Base-by-base conservation (phyloP, 1,139 yeast species). In the Sugiyamaella sp. region DNA sequence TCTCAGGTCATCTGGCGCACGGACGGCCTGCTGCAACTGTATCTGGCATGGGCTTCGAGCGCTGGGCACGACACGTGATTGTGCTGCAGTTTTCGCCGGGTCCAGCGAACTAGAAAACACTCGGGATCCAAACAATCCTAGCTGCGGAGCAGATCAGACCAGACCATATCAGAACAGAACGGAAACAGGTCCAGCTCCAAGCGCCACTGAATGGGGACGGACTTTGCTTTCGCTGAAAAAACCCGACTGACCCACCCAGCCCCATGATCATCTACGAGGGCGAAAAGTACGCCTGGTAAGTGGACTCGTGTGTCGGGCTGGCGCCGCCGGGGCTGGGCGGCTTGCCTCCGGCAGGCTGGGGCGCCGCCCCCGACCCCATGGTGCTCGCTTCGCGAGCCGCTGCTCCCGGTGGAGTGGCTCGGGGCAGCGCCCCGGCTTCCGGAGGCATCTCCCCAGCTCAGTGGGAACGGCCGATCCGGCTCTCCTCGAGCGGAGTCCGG, bases 251-350 rank as follows among this genome's bases (percentile, higher is more conserved):
- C n/a, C 12, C 21, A 27, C 33, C 35, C 10, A 43, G 35, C 48
- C 48, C 37, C 51, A 91, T 93, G 98, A 89, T 93, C 55, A 74
- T 89, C 48, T 89, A 87, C 63, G 89, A 88, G 60, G 89, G 88
- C 40, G 86, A 81, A 63, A 89, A 93, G 66, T 88, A 88, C 68
- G 90, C 97, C n/a, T 93, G 97, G 67, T 66, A 55, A 46, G 68
- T 61, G 14, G 16, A 17, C 9, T 14, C 4, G n/a, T 25, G 38
- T n/a, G 24, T 12, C 19, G 5, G 33, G 33, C 46, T 24, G n/a
- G n/a, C n/a, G n/a, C n/a, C n/a, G n/a, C n/a, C n/a, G n/a, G n/a
- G n/a, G n/a, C n/a, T n/a, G n/a, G n/a, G n/a, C 6, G 43, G 25
- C 9, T 24, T 21, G 25, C 43, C 43, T 19, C 43, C 22, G 25